Evolutionary conservation across 2,329 filamentous ascomycete species (phyloP).

Genomic region (Leptographium radiaticola): DNA sequence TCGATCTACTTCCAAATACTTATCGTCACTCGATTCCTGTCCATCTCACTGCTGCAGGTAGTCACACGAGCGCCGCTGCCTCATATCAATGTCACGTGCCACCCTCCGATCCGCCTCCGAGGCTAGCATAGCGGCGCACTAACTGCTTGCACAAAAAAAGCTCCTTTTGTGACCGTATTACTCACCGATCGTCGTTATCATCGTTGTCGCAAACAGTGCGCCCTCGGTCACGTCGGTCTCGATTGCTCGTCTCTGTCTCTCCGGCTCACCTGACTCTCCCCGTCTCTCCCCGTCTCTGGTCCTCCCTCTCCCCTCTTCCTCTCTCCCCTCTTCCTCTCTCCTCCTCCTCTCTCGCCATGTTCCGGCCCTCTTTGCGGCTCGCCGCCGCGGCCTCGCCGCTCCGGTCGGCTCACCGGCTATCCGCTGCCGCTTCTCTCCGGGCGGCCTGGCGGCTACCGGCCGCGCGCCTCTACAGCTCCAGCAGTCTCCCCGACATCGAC

Average conservation of each 20-base stretch:
- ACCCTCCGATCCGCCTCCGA: too few species aligned
- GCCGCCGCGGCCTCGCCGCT: neutral
- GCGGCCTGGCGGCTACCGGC: constrained; percentile 11
- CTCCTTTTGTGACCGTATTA: too few species aligned
- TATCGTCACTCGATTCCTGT: too few species aligned
- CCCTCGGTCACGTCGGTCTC: neutral
- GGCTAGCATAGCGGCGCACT: too few species aligned
- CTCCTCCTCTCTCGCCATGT: constrained; percentile 21
- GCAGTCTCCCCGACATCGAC: constrained; percentile 55
- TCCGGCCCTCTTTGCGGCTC: constrained; percentile 30
- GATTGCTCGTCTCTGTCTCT: constrained; percentile 5
- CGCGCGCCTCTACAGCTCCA: constrained; percentile 37
- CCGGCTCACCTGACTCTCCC: neutral
- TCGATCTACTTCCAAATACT: too few species aligned
- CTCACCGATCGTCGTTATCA: too few species aligned
- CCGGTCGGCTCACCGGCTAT: constrained; percentile 11
- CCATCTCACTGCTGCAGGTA: too few species aligned
- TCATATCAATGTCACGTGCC: too few species aligned
- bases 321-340: neutral
- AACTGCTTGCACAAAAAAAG: too few species aligned
- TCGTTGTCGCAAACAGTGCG: too few species aligned
- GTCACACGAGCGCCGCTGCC: too few species aligned
- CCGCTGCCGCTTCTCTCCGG: neutral
- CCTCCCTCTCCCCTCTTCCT: neutral
- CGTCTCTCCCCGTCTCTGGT: neutral